These are phyloP conservation scores for Litchi chinensis DNA, from an alignment of 345 rosid genomes.

Conservation along the genomic window DNA sequence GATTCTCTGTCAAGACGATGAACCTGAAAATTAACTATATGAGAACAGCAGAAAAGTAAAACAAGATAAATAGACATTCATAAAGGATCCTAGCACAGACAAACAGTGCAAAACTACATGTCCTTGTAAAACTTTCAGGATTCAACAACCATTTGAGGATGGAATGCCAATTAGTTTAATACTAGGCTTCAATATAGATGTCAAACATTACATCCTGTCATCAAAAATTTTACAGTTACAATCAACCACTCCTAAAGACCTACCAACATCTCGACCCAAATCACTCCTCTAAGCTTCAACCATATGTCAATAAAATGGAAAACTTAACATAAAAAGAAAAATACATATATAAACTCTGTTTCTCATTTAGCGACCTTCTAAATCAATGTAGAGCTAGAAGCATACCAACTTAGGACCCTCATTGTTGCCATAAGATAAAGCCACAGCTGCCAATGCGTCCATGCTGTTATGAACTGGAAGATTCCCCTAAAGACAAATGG, in stretches of 20 bases:
- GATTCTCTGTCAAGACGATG: constrained; percentile 92
- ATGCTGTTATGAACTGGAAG: constrained; percentile 89
- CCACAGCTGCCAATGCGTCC: constrained; percentile 97
- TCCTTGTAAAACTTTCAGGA: not conserved
- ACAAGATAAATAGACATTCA: not conserved
- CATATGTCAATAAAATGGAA: not conserved
- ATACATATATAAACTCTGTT: not conserved
- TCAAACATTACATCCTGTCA: not conserved
- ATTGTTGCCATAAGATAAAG: constrained; percentile 74
- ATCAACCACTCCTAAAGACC: not conserved
- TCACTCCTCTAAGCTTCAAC: not conserved
- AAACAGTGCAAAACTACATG: constrained; percentile 1
- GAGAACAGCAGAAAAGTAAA: constrained; percentile 9
- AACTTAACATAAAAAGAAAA: not conserved
- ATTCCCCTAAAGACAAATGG: constrained; percentile 51
- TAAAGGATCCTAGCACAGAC: not conserved
- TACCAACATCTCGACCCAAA: not conserved
- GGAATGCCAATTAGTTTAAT: not conserved
- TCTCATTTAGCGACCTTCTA: not conserved
- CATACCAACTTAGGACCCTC: constrained; percentile 91
- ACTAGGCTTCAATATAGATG: not conserved
- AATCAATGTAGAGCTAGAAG: constrained; percentile 9
- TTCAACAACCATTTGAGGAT: not conserved
- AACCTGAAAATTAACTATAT: constrained; percentile 48
- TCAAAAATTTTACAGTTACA: not conserved